A percentile compares a stretch with the other conserved stretches of the same genome.
Conservation (phyloP, 179 eudicot genomes). For the Drosera spatulata region DNA sequence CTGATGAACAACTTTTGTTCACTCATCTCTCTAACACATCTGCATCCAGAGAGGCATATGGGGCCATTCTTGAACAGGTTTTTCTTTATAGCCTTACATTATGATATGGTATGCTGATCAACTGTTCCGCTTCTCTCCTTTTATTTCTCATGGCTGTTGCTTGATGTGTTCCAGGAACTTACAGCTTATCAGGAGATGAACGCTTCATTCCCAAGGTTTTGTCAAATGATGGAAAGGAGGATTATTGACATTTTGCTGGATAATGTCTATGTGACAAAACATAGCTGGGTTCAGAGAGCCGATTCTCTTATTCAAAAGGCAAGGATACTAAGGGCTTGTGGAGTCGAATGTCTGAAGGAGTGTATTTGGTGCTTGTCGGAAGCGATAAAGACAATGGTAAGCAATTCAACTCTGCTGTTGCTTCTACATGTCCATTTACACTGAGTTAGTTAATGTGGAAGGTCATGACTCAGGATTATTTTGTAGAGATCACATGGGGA, state of each 20-base stretch:
- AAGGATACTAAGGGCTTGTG: slow-evolving; percentile 39
- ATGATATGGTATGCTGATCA: not conserved
- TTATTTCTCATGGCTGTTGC: slow-evolving; percentile 5
- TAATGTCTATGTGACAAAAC: slow-evolving; percentile 38
- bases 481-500: slow-evolving; percentile 10
- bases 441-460: slow-evolving; percentile 6
- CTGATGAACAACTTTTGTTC: slow-evolving; percentile 31
- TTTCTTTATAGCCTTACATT: slow-evolving; percentile 2
- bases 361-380: slow-evolving; percentile 59
- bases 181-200: slow-evolving; percentile 46
- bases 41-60: slow-evolving; percentile 34
- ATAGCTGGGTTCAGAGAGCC: slow-evolving; percentile 33
- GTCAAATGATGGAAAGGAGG: slow-evolving; percentile 55
- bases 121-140: not conserved
- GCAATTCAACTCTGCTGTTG: slow-evolving; percentile 5
- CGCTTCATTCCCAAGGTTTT: slow-evolving; percentile 33
- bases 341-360: slow-evolving; percentile 35
- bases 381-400: slow-evolving; percentile 58
- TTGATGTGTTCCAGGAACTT: slow-evolving; percentile 54
- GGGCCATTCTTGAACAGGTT: slow-evolving; percentile 75
- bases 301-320: slow-evolving; percentile 51
- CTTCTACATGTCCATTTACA: not conserved
- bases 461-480: slow-evolving; percentile 24
- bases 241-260: slow-evolving; percentile 47
- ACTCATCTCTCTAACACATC: slow-evolving; percentile 18